These are phyloP conservation scores for Penicillium silybi DNA, from an alignment of 495 filamentous ascomycete species.

Conservation along the genomic window DNA sequence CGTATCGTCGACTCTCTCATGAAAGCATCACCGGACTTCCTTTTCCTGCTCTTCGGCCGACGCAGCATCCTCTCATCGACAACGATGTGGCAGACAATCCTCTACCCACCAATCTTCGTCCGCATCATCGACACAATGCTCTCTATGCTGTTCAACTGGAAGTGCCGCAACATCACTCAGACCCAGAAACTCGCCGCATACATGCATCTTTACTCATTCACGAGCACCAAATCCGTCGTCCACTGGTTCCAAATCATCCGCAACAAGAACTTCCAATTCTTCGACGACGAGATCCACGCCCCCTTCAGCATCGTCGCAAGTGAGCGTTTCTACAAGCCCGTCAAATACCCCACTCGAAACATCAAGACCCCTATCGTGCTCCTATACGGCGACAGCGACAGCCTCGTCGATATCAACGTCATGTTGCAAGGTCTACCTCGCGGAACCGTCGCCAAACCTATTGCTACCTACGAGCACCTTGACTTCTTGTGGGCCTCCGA, in stretches of 20 bases:
- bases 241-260: slow-evolving; percentile 99
- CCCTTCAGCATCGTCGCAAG: slow-evolving; percentile 55
- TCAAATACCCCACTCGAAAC: slow-evolving; percentile 92
- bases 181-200: slow-evolving; percentile 97
- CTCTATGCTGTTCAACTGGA: slow-evolving; percentile 84
- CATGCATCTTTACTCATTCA: slow-evolving; percentile 92
- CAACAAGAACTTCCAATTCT: slow-evolving; percentile 94
- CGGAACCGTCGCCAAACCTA: slow-evolving; percentile 76
- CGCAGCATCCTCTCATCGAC: slow-evolving; percentile 88
- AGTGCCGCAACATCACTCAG: slow-evolving; percentile 74
- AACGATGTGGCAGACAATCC: slow-evolving; percentile 94
- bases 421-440: slow-evolving; percentile 85
- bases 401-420: slow-evolving; percentile 87
- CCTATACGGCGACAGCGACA: slow-evolving; percentile 89
- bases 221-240: slow-evolving; percentile 90
- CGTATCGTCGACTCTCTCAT: slow-evolving; percentile 86
- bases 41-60: slow-evolving; percentile 93
- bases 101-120: slow-evolving; percentile 93
- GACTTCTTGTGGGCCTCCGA: slow-evolving; percentile 96
- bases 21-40: slow-evolving; percentile 87
- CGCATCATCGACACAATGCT: slow-evolving; percentile 82
- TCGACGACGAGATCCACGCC: slow-evolving; percentile 83
- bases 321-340: slow-evolving; percentile 77
- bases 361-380: slow-evolving; percentile 95
- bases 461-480: slow-evolving; percentile 90